These are phyloP conservation scores for Linnemannia exigua DNA, from an alignment of 192 early-diverging fungal genomes.

Conservation along the genomic window DNA sequence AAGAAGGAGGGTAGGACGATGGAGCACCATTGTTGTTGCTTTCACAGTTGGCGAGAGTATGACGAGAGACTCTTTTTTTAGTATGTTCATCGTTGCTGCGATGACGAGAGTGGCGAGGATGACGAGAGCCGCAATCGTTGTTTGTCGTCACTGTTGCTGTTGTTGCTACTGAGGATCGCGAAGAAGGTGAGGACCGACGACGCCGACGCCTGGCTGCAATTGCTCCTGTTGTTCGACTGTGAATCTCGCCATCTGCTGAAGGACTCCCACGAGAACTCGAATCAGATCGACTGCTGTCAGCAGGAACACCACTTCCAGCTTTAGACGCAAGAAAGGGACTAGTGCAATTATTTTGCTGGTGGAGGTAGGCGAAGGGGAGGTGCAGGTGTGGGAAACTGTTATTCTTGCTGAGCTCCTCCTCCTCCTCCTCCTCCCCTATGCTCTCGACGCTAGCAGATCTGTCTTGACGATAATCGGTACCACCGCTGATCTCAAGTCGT, in stretches of 20 bases:
- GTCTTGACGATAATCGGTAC: too few species aligned
- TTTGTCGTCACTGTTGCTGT: not conserved
- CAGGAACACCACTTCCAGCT: not conserved
- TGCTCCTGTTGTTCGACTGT: not conserved
- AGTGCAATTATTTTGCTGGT: not conserved
- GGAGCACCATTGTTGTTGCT: not conserved
- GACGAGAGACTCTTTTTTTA: not conserved
- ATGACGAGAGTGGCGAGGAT: not conserved
- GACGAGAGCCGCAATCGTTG: not conserved
- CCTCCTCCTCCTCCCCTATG: not conserved
- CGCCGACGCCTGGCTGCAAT: not conserved
- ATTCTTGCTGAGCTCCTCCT: not conserved
- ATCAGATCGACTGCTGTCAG: not conserved
- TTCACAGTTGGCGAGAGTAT: not conserved
- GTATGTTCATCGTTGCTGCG: not conserved
- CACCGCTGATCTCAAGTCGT: slow-evolving; percentile 10
- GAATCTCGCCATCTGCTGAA: not conserved
- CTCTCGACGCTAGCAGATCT: not conserved
- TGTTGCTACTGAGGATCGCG: not conserved
- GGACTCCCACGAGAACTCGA: not conserved
- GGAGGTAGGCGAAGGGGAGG: not conserved
- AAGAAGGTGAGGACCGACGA: not conserved
- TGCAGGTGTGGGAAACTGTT: not conserved
- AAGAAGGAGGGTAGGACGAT: not conserved
- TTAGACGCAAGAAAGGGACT: not conserved